Evolutionary conservation across 345 rosid genomes (phyloP).

Genomic region (Bruguiera parviflora): DNA sequence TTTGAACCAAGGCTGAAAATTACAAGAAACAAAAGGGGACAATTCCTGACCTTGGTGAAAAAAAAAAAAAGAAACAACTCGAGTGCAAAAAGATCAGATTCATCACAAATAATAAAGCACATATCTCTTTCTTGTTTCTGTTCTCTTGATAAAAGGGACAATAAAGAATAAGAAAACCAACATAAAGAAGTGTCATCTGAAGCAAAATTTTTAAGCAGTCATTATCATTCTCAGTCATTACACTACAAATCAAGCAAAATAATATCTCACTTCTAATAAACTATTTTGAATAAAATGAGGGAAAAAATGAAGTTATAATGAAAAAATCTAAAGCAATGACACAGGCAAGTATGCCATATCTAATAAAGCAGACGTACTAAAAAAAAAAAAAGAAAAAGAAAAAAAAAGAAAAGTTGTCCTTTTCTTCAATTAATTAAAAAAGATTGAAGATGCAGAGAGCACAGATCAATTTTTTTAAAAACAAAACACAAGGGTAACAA

Average conservation of each 20-base stretch:
- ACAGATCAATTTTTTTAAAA: background rate
- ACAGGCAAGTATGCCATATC: background rate
- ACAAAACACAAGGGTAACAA: no score
- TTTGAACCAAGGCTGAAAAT: background rate
- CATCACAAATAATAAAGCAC: no score
- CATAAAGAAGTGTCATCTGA: background rate
- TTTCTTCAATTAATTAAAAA: background rate
- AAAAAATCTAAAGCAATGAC: no score
- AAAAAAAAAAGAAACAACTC: background rate
- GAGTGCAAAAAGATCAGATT: background rate
- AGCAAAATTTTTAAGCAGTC: slow-evolving; percentile 6
- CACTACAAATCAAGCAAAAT: no score
- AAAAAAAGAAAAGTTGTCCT: background rate
- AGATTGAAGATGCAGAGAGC: background rate
- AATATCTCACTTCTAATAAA: no score
- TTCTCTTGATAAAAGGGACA: no score
- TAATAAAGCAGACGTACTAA: background rate
- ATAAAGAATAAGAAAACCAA: background rate
- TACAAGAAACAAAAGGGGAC: background rate
- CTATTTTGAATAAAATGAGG: no score
- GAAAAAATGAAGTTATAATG: no score
- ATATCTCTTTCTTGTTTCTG: no score
- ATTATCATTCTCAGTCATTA: slow-evolving; percentile 4
- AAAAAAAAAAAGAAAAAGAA: no score
- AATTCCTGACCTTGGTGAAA: background rate